Conservation (phyloP, 2,329 filamentous ascomycete species). For the Diaporthe nobilis region DNA sequence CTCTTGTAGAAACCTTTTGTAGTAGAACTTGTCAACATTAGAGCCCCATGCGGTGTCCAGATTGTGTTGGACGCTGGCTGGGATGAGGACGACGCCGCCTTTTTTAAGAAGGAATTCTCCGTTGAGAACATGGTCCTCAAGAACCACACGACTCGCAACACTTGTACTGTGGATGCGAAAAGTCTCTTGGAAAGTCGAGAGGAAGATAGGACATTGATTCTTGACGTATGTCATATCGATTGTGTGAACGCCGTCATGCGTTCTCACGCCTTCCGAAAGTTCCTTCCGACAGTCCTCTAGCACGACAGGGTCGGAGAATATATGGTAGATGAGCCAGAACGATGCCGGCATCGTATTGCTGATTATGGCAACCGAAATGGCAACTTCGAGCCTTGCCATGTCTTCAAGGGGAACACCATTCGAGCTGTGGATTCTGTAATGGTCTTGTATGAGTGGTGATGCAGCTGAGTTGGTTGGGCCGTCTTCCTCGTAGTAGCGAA, state of each 20-base stretch:
- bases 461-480: slow-evolving; percentile 36
- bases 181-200: slow-evolving; percentile 49
- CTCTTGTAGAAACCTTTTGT: background rate
- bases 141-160: background rate
- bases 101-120: background rate
- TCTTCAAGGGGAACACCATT: slow-evolving; percentile 44
- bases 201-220: slow-evolving; percentile 45
- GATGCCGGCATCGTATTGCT: slow-evolving; percentile 53
- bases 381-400: slow-evolving; percentile 55
- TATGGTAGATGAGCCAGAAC: slow-evolving; percentile 56
- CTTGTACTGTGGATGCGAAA: slow-evolving; percentile 46
- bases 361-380: slow-evolving; percentile 52
- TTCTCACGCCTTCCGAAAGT: background rate
- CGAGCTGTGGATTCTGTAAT: too few species aligned
- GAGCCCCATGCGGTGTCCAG: background rate
- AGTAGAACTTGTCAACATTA: background rate
- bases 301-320: slow-evolving; percentile 51
- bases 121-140: background rate
- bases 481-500: too few species aligned
- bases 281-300: slow-evolving; percentile 48
- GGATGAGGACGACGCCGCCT: background rate
- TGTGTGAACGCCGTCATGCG: background rate
- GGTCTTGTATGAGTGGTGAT: slow-evolving; percentile 42
- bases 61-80: background rate
- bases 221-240: slow-evolving; percentile 45